Evolutionary conservation across 768 basidiomycete species (phyloP).

Genomic region (Lyophyllum atratum): DNA sequence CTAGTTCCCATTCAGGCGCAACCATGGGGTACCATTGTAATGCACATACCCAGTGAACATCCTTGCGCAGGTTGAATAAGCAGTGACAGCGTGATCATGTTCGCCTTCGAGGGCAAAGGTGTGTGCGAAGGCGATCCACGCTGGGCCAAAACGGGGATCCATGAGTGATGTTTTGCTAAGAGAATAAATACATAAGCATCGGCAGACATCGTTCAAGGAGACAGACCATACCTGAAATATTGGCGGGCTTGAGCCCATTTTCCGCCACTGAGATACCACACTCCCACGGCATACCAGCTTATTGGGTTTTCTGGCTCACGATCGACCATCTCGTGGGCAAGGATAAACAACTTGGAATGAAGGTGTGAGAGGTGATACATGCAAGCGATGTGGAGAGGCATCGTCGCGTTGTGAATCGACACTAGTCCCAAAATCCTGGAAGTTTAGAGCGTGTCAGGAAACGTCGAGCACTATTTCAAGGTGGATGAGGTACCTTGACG

Average conservation of each 20-base stretch:
- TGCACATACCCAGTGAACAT: constrained; percentile 87
- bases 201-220: not conserved
- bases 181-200: constrained; percentile 5
- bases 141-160: constrained; percentile 94
- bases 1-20: constrained; percentile 38
- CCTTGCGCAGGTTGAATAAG: constrained; percentile 94
- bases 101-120: constrained; percentile 97
- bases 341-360: constrained; percentile 91
- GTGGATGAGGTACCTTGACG: constrained; percentile 66
- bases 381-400: constrained; percentile 95
- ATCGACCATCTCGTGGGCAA: constrained; percentile 96
- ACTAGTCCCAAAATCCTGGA: constrained; percentile 81
- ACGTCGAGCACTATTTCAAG: no score
- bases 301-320: constrained; percentile 90
- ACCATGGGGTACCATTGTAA: not conserved
- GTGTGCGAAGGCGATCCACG: constrained; percentile 98
- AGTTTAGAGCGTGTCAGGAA: not conserved
- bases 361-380: constrained; percentile 95
- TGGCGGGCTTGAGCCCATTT: constrained; percentile 92
- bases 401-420: constrained; percentile 84
- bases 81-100: constrained; percentile 97
- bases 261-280: constrained; percentile 88
- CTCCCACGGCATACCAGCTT: constrained; percentile 98
- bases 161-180: constrained; percentile 91
- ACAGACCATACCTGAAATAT: constrained; percentile 77